Percentiles rank a stretch among this genome's conserved stretches.
phyloP scores from a whole-genome alignment of 192 early-diverging fungal genomes.

The Anaeromyces robustus region DNA sequence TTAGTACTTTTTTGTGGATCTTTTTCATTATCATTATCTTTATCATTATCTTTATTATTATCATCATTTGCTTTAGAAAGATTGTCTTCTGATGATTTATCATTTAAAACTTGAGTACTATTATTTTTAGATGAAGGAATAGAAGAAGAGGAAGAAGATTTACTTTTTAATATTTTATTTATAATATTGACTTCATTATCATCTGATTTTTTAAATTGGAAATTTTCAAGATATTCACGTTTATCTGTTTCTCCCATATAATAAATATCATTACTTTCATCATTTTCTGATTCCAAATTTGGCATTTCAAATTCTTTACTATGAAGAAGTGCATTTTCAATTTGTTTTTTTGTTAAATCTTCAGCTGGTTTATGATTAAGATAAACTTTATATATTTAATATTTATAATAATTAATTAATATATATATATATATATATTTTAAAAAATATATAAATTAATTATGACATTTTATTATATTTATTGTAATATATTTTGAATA shows the following conservation, averaged over 20 bases:
- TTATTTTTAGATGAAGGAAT: not conserved
- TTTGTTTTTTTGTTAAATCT: conserved; percentile 17
- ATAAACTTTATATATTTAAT: no score
- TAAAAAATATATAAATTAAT: no score
- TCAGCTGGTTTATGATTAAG: conserved; percentile 33
- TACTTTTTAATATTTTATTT: not conserved
- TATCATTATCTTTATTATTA: not conserved
- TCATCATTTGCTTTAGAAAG: not conserved
- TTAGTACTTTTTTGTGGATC: no score
- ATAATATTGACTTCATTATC: not conserved
- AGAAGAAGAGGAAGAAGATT: not conserved
- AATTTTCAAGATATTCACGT: not conserved
- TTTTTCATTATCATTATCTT: no score
- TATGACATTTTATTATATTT: no score
- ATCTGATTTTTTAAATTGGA: not conserved
- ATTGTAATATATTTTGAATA: no score
- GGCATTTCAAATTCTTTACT: conserved; percentile 9
- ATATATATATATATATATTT: no score
- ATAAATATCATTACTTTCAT: not conserved
- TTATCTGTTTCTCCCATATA: conserved; percentile 13
- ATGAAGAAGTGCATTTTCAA: conserved; percentile 18
- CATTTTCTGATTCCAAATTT: not conserved
- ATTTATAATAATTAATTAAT: no score
- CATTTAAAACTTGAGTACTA: not conserved
- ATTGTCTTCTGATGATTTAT: not conserved